These are phyloP conservation scores for Choiromyces venosus DNA, from an alignment of 495 filamentous ascomycete species.

Conservation along the genomic window DNA sequence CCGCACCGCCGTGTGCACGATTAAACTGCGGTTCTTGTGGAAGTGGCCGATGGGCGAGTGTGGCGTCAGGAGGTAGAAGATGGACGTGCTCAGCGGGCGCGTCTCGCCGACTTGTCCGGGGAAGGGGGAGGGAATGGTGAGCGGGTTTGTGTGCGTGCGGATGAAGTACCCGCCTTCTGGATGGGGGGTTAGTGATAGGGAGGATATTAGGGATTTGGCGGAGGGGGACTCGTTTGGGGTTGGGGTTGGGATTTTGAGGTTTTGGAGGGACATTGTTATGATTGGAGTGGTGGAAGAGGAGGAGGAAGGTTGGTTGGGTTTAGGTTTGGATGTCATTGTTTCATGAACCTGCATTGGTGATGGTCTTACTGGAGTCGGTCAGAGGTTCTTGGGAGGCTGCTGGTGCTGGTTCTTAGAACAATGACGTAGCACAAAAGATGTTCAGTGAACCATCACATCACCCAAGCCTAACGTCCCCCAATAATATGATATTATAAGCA, in stretches of 20 bases:
- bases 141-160: slow-evolving; percentile 56
- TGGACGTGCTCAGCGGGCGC: slow-evolving; percentile 51
- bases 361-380: neutral
- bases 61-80: slow-evolving; percentile 61
- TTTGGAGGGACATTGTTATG: neutral
- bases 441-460: too few relatives aligned
- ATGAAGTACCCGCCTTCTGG: slow-evolving; percentile 62
- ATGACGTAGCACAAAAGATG: too few relatives aligned
- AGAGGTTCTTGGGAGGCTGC: neutral
- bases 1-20: slow-evolving; percentile 57
- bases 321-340: neutral
- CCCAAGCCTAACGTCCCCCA: too few relatives aligned
- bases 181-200: slow-evolving; percentile 50
- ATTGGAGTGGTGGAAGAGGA: neutral
- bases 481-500: too few relatives aligned
- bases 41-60: slow-evolving; percentile 53
- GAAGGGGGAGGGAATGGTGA: slow-evolving; percentile 52
- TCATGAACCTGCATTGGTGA: neutral
- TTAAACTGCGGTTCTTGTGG: slow-evolving; percentile 56
- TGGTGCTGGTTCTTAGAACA: too few relatives aligned
- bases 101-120: slow-evolving; percentile 23
- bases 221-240: slow-evolving; percentile 40
- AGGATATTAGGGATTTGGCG: slow-evolving; percentile 46
- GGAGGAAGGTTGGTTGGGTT: neutral
- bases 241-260: neutral